Percentiles rank a stretch among this genome's conserved stretches.
Conservation (phyloP, 2,329 filamentous ascomycete genomes). For the Diaporthe helianthi region DNA sequence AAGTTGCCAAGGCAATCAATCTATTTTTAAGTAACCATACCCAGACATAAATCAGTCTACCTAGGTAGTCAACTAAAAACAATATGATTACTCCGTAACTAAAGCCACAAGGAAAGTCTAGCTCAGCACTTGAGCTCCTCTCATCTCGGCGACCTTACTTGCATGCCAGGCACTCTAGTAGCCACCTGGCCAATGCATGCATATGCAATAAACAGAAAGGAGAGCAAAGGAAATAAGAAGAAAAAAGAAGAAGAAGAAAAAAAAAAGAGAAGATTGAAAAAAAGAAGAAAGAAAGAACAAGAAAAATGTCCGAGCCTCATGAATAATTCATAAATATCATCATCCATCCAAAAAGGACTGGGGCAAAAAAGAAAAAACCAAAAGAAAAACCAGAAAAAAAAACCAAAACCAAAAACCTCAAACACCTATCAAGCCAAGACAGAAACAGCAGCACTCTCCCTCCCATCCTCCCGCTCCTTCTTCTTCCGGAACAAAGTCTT, state of each 20-base stretch:
- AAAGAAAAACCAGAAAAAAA: too few species aligned
- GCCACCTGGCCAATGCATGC: neutral
- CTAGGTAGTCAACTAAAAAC: too few species aligned
- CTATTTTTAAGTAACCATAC: too few species aligned
- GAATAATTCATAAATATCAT: neutral
- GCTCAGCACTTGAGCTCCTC: constrained; percentile 21
- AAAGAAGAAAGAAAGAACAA: neutral
- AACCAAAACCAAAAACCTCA: constrained; percentile 18
- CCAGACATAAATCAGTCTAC: too few species aligned
- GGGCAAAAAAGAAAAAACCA: too few species aligned
- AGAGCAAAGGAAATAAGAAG: neutral
- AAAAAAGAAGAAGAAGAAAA: neutral
- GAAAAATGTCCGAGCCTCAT: neutral
- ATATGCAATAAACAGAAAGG: neutral
- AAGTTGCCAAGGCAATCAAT: too few species aligned
- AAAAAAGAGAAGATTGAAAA: neutral
- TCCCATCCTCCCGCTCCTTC: constrained; percentile 53
- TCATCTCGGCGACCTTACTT: neutral
- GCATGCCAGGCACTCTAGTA: neutral
- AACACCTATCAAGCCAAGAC: constrained; percentile 33
- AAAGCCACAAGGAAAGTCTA: constrained; percentile 20
- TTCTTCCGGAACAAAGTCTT: constrained; percentile 66
- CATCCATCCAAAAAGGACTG: too few species aligned
- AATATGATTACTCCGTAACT: neutral
- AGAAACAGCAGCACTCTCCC: constrained; percentile 26